A percentile compares a stretch with the other conserved stretches of the same genome.
phyloP scores from a whole-genome alignment of 148 eudicot genomes.

The Salicornia ramosissima region DNA sequence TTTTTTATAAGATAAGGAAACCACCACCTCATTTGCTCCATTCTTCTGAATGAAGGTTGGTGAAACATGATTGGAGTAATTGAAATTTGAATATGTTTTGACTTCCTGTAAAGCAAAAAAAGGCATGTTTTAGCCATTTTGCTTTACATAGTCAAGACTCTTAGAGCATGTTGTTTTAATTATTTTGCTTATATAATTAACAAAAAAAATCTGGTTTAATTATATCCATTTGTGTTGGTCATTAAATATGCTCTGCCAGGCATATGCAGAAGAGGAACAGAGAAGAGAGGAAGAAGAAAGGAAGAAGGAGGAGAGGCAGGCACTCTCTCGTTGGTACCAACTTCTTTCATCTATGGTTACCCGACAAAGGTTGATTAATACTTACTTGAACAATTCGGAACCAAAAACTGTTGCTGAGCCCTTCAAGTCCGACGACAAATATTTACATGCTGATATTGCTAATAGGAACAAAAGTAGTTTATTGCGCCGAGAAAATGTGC shows the following conservation, averaged over 20 bases:
- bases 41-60: neutral
- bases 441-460: slow-evolving; percentile 8
- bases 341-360: slow-evolving; percentile 81
- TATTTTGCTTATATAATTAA: no score
- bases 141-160: no score
- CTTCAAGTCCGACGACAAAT: slow-evolving; percentile 24
- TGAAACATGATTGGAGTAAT: neutral
- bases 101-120: neutral
- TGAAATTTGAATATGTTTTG: neutral
- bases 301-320: slow-evolving; percentile 57
- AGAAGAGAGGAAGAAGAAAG: slow-evolving; percentile 76
- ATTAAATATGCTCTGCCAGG: slow-evolving; percentile 37
- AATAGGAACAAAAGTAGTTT: slow-evolving; percentile 18
- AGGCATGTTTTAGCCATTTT: no score
- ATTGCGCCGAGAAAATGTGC: slow-evolving; percentile 19
- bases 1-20: no score
- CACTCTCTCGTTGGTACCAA: slow-evolving; percentile 89
- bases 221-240: neutral
- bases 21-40: no score
- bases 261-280: slow-evolving; percentile 78
- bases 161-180: no score
- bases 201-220: no score
- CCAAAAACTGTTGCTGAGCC: slow-evolving; percentile 27
- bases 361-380: slow-evolving; percentile 62
- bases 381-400: slow-evolving; percentile 39